phyloP scores from a whole-genome alignment of 2,329 filamentous ascomycete species.

The Hymenoscyphus salicellus region DNA sequence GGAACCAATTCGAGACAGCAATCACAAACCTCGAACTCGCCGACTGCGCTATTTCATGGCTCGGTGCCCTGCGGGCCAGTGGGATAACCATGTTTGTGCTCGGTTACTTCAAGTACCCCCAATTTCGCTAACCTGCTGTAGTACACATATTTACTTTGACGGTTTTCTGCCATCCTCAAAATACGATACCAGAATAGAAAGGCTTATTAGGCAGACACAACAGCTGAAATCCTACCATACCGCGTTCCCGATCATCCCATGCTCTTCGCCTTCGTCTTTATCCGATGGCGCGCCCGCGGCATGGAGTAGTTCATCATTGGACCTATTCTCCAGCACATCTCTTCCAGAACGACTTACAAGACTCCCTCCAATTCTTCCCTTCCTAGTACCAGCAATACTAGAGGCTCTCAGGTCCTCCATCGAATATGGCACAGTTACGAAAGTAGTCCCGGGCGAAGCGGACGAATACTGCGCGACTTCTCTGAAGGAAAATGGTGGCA shows the following conservation, averaged over 20 bases:
- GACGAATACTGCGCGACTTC: slow-evolving; percentile 74
- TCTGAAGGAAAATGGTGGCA: slow-evolving; percentile 52
- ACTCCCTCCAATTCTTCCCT: slow-evolving; percentile 52
- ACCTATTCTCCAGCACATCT: slow-evolving; percentile 26
- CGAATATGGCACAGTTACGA: slow-evolving; percentile 43
- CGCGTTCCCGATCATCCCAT: slow-evolving; percentile 19
- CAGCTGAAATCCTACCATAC: slow-evolving; percentile 29
- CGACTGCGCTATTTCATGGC: slow-evolving; percentile 56
- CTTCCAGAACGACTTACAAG: slow-evolving; percentile 28
- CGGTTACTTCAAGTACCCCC: background rate
- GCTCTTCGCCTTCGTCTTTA: slow-evolving; percentile 11
- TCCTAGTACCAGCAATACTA: slow-evolving; percentile 74
- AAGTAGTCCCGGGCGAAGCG: slow-evolving; percentile 78
- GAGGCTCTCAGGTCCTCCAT: slow-evolving; percentile 58
- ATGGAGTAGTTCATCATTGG: background rate
- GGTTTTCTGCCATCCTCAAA: slow-evolving; percentile 65
- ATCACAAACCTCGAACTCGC: slow-evolving; percentile 65
- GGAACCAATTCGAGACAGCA: slow-evolving; percentile 49
- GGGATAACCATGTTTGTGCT: slow-evolving; percentile 59
- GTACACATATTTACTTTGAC: slow-evolving; percentile 78
- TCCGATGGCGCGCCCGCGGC: background rate
- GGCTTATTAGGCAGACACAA: slow-evolving; percentile 28
- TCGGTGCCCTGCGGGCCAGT: slow-evolving; percentile 55
- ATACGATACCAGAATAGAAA: slow-evolving; percentile 26
- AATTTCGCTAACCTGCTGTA: slow-evolving; percentile 35